phyloP scores from a whole-genome alignment of 345 rosid species.

The Diplotaxis tenuifolia region DNA sequence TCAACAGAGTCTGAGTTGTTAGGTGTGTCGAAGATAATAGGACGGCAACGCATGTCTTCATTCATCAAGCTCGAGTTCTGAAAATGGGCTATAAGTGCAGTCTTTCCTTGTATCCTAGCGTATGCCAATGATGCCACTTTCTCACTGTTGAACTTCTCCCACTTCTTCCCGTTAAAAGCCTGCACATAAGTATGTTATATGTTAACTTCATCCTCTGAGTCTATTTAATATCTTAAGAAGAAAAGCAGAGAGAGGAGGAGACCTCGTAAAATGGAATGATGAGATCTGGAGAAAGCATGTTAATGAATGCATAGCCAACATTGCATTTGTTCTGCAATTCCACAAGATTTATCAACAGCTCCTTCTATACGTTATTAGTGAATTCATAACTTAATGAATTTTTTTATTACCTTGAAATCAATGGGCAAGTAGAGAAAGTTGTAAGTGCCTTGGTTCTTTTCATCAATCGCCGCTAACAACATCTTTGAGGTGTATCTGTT shows the following conservation, averaged over 20 bases:
- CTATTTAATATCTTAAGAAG: neutral
- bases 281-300: constrained; percentile 70
- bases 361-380: neutral
- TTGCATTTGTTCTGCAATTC: constrained; percentile 79
- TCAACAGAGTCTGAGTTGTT: constrained; percentile 41
- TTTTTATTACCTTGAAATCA: constrained; percentile 31
- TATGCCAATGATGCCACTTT: constrained; percentile 87
- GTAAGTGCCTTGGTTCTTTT: constrained; percentile 34
- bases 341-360: constrained; percentile 7
- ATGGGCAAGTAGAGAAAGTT: constrained; percentile 40
- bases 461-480: constrained; percentile 30
- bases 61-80: constrained; percentile 91
- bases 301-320: constrained; percentile 87
- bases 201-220: neutral
- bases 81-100: constrained; percentile 75
- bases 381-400: neutral
- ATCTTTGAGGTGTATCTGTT: constrained; percentile 41
- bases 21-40: constrained; percentile 74
- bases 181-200: constrained; percentile 25
- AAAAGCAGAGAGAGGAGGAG: neutral
- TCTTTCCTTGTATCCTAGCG: constrained; percentile 79
- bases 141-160: constrained; percentile 93
- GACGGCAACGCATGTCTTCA: constrained; percentile 89
- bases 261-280: constrained; percentile 84
- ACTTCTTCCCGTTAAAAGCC: constrained; percentile 89